Percentiles rank a stretch among this genome's conserved stretches.
Evolutionary conservation across 108 stramenopile species (phyloP).

Genomic region (Cyclotella kingstonii): DNA sequence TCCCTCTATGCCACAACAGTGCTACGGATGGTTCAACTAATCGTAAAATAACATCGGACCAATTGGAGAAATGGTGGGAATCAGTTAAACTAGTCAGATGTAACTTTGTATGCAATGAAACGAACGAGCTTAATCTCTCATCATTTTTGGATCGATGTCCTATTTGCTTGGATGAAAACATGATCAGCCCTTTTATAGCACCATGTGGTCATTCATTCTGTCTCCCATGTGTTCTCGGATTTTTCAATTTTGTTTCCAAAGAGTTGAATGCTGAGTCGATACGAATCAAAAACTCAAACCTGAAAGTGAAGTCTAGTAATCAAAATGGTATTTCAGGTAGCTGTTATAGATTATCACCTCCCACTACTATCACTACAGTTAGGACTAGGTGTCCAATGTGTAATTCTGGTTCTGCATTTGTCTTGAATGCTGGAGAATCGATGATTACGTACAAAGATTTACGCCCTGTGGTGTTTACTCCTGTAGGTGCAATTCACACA

Average conservation of each 20-base stretch:
- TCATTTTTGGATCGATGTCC: conserved; percentile 57
- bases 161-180: conserved; percentile 69
- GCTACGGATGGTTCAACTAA: neutral
- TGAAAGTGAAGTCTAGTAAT: neutral
- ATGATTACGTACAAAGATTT: conserved; percentile 55
- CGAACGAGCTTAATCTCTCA: neutral
- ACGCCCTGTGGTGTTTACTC: conserved; percentile 52
- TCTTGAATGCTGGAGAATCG: conserved; percentile 26
- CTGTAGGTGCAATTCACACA: conserved; percentile 23
- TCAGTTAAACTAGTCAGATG: conserved; percentile 36
- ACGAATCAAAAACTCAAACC: conserved; percentile 24
- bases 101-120: conserved; percentile 21
- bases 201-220: conserved; percentile 83
- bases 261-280: conserved; percentile 29
- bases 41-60: neutral
- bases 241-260: conserved; percentile 47
- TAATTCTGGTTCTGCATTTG: conserved; percentile 23
- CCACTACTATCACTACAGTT: conserved; percentile 26
- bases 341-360: neutral
- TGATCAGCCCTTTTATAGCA: conserved; percentile 58
- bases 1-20: neutral
- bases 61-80: conserved; percentile 42
- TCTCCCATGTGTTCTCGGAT: conserved; percentile 65
- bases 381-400: conserved; percentile 40
- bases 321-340: conserved; percentile 13